Percentiles rank a stretch among this genome's conserved stretches.
Evolutionary conservation across 2,329 filamentous ascomycete species (phyloP).

Genomic region (Monosporascus sp.): DNA sequence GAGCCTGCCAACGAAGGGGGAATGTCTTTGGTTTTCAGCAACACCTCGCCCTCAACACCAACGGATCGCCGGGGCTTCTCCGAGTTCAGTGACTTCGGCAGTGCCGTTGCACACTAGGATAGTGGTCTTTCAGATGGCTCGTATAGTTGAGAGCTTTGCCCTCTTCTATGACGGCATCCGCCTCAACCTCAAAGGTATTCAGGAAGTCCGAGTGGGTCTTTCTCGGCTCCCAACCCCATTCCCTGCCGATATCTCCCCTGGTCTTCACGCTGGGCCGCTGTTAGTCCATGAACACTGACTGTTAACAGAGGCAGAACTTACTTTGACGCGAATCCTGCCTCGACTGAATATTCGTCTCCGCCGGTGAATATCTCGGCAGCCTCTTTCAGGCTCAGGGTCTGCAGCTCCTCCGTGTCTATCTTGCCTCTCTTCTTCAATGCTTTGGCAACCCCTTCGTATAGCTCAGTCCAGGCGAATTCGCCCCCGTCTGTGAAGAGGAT

Average conservation of each 20-base stretch:
- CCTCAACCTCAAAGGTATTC: neutral
- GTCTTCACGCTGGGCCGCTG: neutral
- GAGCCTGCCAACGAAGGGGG: conserved; percentile 19
- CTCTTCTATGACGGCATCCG: neutral
- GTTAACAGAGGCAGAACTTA: neutral
- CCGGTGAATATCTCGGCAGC: neutral
- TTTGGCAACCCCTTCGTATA: conserved; percentile 30
- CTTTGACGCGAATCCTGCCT: neutral
- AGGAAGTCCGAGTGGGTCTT: neutral
- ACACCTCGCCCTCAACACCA: conserved; percentile 12
- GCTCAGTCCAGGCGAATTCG: conserved; percentile 32
- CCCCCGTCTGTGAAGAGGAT: conserved; percentile 39
- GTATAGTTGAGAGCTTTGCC: neutral
- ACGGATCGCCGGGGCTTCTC: conserved; percentile 20
- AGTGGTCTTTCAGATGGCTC: neutral
- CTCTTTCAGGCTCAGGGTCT: neutral
- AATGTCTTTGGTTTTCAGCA: conserved; percentile 24
- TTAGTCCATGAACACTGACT: neutral
- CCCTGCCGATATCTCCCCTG: neutral
- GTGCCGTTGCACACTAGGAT: neutral
- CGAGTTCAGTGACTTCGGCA: conserved; percentile 14
- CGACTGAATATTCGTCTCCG: neutral
- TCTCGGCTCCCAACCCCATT: neutral
- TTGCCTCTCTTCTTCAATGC: conserved; percentile 11
- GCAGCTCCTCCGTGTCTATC: neutral